phyloP scores from a whole-genome alignment of 2,329 filamentous ascomycete species.

The Nigrograna mackinnonii region DNA sequence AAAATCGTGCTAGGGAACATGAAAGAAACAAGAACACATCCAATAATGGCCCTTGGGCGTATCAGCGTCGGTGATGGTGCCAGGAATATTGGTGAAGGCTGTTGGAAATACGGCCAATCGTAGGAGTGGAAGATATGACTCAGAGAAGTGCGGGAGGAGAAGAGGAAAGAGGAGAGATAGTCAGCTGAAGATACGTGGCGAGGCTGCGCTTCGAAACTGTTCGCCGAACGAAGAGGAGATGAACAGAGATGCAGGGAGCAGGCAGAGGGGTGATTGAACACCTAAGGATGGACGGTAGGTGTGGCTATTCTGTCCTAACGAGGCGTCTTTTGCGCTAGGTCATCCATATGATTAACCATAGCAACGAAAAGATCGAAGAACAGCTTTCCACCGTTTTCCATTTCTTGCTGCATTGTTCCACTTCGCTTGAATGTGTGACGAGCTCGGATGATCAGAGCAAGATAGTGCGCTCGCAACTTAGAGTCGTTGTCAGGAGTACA shows the following conservation, averaged over 20 bases:
- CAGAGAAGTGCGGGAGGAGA: no score
- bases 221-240: slow-evolving; percentile 10
- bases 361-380: slow-evolving; percentile 96
- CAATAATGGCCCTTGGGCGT: no score
- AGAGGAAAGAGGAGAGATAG: no score
- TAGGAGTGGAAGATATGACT: no score
- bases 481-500: slow-evolving; percentile 89
- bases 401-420: slow-evolving; percentile 94
- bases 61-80: no score
- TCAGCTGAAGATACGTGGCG: no score
- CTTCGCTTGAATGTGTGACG: slow-evolving; percentile 89
- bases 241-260: slow-evolving; percentile 21
- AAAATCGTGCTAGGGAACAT: no score
- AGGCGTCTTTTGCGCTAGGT: slow-evolving; percentile 32
- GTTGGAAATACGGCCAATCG: no score
- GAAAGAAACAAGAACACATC: no score
- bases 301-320: slow-evolving; percentile 22
- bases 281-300: slow-evolving; percentile 8
- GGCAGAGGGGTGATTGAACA: slow-evolving; percentile 7
- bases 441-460: slow-evolving; percentile 88
- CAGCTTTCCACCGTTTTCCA: slow-evolving; percentile 83
- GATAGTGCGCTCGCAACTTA: slow-evolving; percentile 87
- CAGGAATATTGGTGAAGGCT: no score
- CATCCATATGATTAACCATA: slow-evolving; percentile 80
- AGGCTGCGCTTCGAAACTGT: no score